Base-by-base conservation (phyloP, 805 yeast species). In the Cyberlindnera misumaiensis region DNA sequence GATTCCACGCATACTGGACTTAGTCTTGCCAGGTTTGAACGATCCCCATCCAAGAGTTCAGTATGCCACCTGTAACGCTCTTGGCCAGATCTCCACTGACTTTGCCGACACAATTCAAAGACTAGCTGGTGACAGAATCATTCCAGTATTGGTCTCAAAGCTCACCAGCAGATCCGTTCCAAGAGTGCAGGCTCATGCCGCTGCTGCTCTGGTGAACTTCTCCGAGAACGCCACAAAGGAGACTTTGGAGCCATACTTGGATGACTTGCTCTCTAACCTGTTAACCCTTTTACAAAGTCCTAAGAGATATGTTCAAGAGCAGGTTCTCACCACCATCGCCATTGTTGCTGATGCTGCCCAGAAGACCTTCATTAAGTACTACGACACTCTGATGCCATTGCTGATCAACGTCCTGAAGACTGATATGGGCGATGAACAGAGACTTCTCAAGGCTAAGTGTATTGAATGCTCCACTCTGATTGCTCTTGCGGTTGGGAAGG, bases 321-420 rank as follows among this genome's bases (percentile, higher is more conserved):
- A 93, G 66, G 97, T 89, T 12, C 71, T 93, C 41, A 89, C 97
- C 10, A 93, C 97, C 0, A 89, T 93, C 60, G 96, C 97, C 15
- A 85, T 89, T 49, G 89, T 90, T 48, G 98, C 98, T 2, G 97
- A 90, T 63, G 94, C 96, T 12, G 96, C 97, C 4, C 87, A 87
- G 61, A 73, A 73, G 45, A 83, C 83, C 55, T 93, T 93, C 58
- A 72, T 78, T 51, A 90, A 89, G 64, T 93, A 93, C 59, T 93
- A 89, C 59, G 96, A 88, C 58, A 83, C 96, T 2, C 71, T 93
- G 59, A 90, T 93, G 94, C 96, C 96, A 13, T 65, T 87, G 48
- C 68, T 90, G 44, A 65, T 88, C 41, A 77, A 82, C 45, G 95
- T 90, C 15, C 65, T 93, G 63, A 76, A 72, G 49, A 67, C 90